Base-by-base conservation (phyloP, 2,329 filamentous ascomycete species). In the Stachybotrys echinatus region DNA sequence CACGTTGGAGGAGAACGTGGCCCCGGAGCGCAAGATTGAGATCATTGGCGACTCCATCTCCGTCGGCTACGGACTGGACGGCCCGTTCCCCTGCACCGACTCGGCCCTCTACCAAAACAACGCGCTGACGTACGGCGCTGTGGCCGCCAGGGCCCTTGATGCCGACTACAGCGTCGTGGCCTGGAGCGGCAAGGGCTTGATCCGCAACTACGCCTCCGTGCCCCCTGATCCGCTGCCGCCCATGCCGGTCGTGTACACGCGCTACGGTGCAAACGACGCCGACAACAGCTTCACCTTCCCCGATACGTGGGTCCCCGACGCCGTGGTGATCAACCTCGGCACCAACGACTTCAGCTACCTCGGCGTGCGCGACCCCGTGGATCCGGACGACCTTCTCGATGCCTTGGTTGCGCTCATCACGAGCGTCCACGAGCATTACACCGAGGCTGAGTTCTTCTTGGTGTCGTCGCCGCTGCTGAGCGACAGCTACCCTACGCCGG, bases 31-130 rank as follows among this genome's bases (percentile, higher is more conserved):
- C 21, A 66, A 66, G 50, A 73, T 74, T 39, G 70, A 74, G 52
- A 57, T 73, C 43, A 70, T 74, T 23, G 72, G 72, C 8, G 72
- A 74, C 57, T 74, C 70, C 21, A 74, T 74, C 53, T 69, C 62
- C 2, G 71, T 72, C 4, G 72, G 70, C 4, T 74, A 74, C 51
- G 72, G 72, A 2, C 63, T 73, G 14, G 70, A 72, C 48, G 72
- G 69, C 39, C 57, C 58, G 5, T 53, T 63, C 18, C 71, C 71
- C 10, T 74, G 72, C 54, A 59, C 59, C 3, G 68, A 74, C 58
- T 63, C 60, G 2, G 69, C 72, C 3, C 58, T 59, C 5, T 50
- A 72, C 3, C 65, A 73, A 51, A 60, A 73, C 52, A 70, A 68
- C 38, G 63, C 67, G 14, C 64, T 65, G 49, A 73, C 71, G 5